phyloP scores from a whole-genome alignment of 345 rosid species.

The Odontarrhena argentea region DNA sequence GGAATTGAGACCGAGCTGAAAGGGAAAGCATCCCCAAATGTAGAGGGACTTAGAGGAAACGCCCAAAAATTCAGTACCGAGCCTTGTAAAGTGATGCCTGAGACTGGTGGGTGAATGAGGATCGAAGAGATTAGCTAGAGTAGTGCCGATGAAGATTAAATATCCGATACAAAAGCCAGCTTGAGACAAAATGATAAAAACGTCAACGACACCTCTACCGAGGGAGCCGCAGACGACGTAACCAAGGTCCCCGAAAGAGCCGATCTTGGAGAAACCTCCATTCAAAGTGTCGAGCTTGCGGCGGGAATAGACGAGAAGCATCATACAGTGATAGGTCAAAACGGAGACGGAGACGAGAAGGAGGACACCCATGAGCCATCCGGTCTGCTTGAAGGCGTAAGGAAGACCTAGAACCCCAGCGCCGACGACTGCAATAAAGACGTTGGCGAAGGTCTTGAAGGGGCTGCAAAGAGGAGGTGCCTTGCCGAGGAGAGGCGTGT shows the following conservation, averaged over 20 bases:
- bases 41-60: conserved; percentile 57
- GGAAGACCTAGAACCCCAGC: conserved; percentile 94
- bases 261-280: conserved; percentile 49
- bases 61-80: conserved; percentile 46
- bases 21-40: conserved; percentile 80
- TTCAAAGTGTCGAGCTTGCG: conserved; percentile 61
- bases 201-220: conserved; percentile 70
- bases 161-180: conserved; percentile 88
- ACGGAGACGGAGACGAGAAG: conserved; percentile 61
- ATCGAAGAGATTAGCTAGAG: conserved; percentile 52
- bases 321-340: conserved; percentile 70
- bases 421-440: conserved; percentile 84
- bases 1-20: conserved; percentile 79
- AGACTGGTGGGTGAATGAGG: conserved; percentile 35
- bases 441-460: conserved; percentile 82
- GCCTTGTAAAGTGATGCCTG: conserved; percentile 36
- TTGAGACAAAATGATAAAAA: conserved; percentile 68
- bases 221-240: conserved; percentile 68
- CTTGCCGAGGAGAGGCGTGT: conserved; percentile 70
- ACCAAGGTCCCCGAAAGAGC: conserved; percentile 85
- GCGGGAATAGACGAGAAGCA: conserved; percentile 75
- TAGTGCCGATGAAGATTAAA: conserved; percentile 70
- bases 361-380: conserved; percentile 78
- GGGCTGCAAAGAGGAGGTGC: conserved; percentile 54
- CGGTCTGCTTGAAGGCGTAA: conserved; percentile 83